These are phyloP conservation scores for Mycena filopes DNA, from an alignment of 768 basidiomycete species.

Conservation along the genomic window DNA sequence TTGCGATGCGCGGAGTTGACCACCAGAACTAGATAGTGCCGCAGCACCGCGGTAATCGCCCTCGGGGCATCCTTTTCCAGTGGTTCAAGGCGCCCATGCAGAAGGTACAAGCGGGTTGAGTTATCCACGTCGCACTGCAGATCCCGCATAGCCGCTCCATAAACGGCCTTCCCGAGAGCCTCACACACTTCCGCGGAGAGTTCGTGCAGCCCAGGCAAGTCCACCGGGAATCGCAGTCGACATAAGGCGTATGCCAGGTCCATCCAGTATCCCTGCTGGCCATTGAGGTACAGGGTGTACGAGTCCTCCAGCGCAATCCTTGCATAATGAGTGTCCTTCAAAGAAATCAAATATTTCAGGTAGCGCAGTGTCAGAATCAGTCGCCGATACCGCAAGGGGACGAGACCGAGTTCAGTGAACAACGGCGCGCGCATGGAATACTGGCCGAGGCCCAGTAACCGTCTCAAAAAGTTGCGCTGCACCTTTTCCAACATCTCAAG, in stretches of 20 bases:
- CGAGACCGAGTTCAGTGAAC: conserved; percentile 35
- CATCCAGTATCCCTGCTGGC: neutral
- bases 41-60: neutral
- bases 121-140: no score
- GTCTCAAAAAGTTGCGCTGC: conserved; percentile 53
- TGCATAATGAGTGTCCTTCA: neutral
- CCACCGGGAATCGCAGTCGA: no score
- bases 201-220: no score
- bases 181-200: no score
- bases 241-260: no score
- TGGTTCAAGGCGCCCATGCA: neutral
- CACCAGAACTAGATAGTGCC: neutral
- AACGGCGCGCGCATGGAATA: conserved; percentile 24
- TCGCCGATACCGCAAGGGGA: conserved; percentile 32
- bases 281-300: neutral
- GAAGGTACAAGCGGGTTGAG: neutral
- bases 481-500: conserved; percentile 51
- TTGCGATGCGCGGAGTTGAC: no score
- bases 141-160: no score
- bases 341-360: neutral
- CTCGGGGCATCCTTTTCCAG: neutral
- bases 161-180: no score
- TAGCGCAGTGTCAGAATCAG: conserved; percentile 28
- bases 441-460: conserved; percentile 25
- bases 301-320: neutral